Evolutionary conservation across 345 rosid species (phyloP).

Genomic region (Mercurialis annua): DNA sequence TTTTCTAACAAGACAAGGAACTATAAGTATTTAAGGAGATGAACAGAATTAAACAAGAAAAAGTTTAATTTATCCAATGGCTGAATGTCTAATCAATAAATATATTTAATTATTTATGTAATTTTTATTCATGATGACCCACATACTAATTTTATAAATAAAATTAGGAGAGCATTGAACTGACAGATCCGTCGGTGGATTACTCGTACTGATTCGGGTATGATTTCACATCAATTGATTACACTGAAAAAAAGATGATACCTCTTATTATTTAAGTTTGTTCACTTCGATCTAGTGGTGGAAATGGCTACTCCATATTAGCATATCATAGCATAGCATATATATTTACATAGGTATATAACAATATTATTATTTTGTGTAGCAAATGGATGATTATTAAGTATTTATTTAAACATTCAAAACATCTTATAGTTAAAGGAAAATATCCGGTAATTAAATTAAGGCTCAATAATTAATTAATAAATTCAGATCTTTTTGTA

Average conservation of each 20-base stretch:
- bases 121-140: conserved; percentile 19
- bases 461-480: no score
- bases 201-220: conserved; percentile 18
- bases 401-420: no score
- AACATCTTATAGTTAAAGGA: no score
- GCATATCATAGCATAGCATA: conserved; percentile 1
- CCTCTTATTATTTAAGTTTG: conserved; percentile 12
- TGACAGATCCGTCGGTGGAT: conserved; percentile 37
- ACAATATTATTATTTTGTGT: background rate
- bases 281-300: conserved; percentile 1
- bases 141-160: background rate
- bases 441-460: no score
- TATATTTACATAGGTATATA: conserved; percentile 1
- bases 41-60: background rate
- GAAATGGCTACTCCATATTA: conserved; percentile 6
- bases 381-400: no score
- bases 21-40: background rate
- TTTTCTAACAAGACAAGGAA: background rate
- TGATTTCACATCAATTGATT: conserved; percentile 23
- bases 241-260: conserved; percentile 10
- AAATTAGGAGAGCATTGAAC: conserved; percentile 18
- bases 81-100: conserved; percentile 19
- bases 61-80: background rate
- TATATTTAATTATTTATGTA: no score
- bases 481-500: no score